These are phyloP conservation scores for Moesziomyces sp. DNA, from an alignment of 1,284 basidiomycete species.

Conservation along the genomic window DNA sequence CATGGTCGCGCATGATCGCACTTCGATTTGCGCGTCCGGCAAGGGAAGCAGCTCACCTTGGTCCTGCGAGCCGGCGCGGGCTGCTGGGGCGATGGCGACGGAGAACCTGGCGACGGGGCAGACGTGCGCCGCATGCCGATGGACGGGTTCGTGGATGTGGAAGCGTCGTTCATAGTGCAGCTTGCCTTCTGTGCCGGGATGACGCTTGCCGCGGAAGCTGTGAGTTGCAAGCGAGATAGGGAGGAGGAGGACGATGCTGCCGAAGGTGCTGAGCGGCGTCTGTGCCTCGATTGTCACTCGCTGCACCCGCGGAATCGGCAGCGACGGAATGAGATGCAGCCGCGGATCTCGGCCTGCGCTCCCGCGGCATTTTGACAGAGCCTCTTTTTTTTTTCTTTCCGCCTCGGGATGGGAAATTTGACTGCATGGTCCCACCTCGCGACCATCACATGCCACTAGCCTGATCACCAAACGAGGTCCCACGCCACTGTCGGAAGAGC, in stretches of 20 bases:
- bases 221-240: too few relatives aligned
- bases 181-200: not conserved
- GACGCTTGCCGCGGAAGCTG: not conserved
- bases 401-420: not conserved
- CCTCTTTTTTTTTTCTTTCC: not conserved
- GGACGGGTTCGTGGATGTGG: not conserved
- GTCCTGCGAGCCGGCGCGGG: conserved; percentile 14
- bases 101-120: conserved; percentile 7
- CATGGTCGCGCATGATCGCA: conserved; percentile 41
- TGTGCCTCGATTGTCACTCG: too few relatives aligned
- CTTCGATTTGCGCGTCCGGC: conserved; percentile 38
- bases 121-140: conserved; percentile 1
- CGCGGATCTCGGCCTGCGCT: not conserved
- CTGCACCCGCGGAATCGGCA: too few relatives aligned
- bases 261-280: too few relatives aligned
- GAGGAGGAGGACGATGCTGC: too few relatives aligned
- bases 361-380: not conserved
- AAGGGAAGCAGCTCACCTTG: conserved; percentile 39
- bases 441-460: not conserved
- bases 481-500: too few relatives aligned
- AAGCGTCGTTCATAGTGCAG: not conserved
- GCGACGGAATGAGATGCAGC: not conserved
- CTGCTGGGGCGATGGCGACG: conserved; percentile 10
- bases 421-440: not conserved
- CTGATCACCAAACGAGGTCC: not conserved